Conservation (phyloP, 2,329 filamentous ascomycete genomes). For the Chalaropsis thielavioides region DNA sequence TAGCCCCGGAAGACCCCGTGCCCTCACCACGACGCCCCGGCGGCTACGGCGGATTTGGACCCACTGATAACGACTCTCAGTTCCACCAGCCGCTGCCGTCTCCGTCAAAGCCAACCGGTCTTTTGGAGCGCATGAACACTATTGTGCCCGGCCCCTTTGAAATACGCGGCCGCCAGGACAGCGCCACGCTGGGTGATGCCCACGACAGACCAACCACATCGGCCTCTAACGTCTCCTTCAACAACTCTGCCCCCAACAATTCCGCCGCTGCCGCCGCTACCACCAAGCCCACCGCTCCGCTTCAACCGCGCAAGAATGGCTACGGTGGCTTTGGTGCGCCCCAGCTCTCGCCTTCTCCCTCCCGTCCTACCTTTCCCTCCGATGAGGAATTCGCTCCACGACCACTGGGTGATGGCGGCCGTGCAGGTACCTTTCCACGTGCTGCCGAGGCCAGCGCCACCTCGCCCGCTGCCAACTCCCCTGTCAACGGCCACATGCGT, state of each 20-base stretch:
- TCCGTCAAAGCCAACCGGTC: constrained; percentile 27
- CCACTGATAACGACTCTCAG: constrained; percentile 25
- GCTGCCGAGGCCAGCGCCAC: constrained; percentile 23
- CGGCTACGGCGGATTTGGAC: constrained; percentile 36
- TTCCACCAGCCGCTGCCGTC: constrained; percentile 34
- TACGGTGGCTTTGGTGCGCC: constrained; percentile 45
- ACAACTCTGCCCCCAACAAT: constrained; percentile 21
- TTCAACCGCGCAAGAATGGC: constrained; percentile 33
- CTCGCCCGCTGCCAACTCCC: not conserved
- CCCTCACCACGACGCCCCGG: constrained; percentile 31
- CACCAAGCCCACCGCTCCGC: constrained; percentile 21
- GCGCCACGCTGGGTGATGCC: constrained; percentile 18
- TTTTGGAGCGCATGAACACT: constrained; percentile 49
- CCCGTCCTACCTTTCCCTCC: constrained; percentile 9
- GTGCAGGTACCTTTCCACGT: constrained; percentile 41
- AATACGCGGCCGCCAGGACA: constrained; percentile 25
- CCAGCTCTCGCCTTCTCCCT: constrained; percentile 23
- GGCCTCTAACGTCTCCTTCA: constrained; percentile 23
- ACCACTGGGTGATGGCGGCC: constrained; percentile 28
- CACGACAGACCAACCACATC: constrained; percentile 22
- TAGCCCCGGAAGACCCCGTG: constrained; percentile 30
- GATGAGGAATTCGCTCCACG: constrained; percentile 26
- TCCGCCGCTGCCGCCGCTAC: constrained; percentile 24
- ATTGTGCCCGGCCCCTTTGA: constrained; percentile 56
- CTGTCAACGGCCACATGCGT: constrained; percentile 4